Base-by-base conservation (phyloP, 805 yeast species). In the Tetrapisispora taiwanensis region DNA sequence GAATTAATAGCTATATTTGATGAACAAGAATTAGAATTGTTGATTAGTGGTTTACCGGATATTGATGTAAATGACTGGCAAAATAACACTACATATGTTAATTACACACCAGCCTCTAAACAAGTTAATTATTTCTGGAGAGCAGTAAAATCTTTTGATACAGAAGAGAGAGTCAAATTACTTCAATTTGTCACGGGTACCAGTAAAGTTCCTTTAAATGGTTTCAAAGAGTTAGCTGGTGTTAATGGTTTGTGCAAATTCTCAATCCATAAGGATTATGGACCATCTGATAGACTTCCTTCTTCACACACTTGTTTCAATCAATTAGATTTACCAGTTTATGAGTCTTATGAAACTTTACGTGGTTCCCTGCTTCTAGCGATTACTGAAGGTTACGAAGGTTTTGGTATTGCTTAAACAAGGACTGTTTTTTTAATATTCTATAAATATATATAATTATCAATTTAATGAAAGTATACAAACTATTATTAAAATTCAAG, bases 71-170 rank as follows among this genome's bases (percentile, higher is more conserved):
- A 81, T 52, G 99, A 92, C 59, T 92, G 99, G 99, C 84, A 84
- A 52, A 81, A 78, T 56, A 84, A 92, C 59, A 77, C 96, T 1
- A 71, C 68, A 1, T 83, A 92, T 64, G 81, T 76, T 39, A 90
- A 88, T 59, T 92, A 90, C 61, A 75, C 87, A 0, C 73, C 89
- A 1, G 73, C 84, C 1, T 84, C 95, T 2, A 79, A 85, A 27
- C 97, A 89, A 59, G 81, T 92, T 45, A 88, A 83, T 58, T 90
- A 97, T 85, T 92, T 92, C 67, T 92, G 99, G 99, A 73, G 97
- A 59, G 95, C 97, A 1, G 96, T 92, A 13, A 78, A 87, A 55
- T 85, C 97, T 1, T 92, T 92, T 66, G 96, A 87, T 56, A 76
- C 75, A 15, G 98, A 92, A 60, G 97, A 92, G 59, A 73, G 95